Evolutionary conservation across 2,329 filamentous ascomycete species (phyloP).

Genomic region (Colletotrichum camelliae): DNA sequence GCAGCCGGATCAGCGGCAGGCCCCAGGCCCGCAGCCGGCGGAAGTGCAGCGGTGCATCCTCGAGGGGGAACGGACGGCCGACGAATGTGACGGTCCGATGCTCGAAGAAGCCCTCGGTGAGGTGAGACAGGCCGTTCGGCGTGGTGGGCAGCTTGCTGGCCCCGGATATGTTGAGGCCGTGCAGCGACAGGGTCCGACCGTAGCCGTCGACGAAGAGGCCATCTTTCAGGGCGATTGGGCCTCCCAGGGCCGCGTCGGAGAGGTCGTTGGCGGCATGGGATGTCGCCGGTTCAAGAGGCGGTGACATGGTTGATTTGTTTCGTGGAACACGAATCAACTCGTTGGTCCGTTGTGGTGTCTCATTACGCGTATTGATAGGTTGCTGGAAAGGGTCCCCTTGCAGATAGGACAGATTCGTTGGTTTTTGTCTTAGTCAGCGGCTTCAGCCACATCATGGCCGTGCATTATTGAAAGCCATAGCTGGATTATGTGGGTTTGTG

Average conservation of each 20-base stretch:
- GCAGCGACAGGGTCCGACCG: conserved; percentile 42
- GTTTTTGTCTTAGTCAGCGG: background rate
- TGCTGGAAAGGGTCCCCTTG: background rate
- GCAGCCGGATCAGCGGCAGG: conserved; percentile 41
- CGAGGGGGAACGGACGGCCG: conserved; percentile 42
- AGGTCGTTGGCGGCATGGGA: conserved; percentile 34
- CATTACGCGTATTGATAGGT: background rate
- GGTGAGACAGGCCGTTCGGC: conserved; percentile 41
- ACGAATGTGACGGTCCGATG: conserved; percentile 42
- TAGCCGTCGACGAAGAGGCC: conserved; percentile 38
- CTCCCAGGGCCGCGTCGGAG: conserved; percentile 38
- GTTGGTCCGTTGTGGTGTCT: background rate
- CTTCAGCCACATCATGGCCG: background rate
- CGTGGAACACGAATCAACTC: background rate
- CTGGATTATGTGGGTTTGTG: background rate
- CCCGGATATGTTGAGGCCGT: conserved; percentile 47
- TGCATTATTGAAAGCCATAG: background rate
- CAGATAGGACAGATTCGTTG: background rate
- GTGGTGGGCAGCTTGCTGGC: conserved; percentile 44
- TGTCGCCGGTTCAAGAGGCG: background rate
- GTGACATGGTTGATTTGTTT: background rate
- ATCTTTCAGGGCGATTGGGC: conserved; percentile 32
- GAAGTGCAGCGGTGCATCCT: conserved; percentile 44
- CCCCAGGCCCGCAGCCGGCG: conserved; percentile 42
- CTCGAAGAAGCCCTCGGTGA: conserved; percentile 45